Conservation (phyloP, 139 green algal species). For the Klebsormidium nitens region DNA sequence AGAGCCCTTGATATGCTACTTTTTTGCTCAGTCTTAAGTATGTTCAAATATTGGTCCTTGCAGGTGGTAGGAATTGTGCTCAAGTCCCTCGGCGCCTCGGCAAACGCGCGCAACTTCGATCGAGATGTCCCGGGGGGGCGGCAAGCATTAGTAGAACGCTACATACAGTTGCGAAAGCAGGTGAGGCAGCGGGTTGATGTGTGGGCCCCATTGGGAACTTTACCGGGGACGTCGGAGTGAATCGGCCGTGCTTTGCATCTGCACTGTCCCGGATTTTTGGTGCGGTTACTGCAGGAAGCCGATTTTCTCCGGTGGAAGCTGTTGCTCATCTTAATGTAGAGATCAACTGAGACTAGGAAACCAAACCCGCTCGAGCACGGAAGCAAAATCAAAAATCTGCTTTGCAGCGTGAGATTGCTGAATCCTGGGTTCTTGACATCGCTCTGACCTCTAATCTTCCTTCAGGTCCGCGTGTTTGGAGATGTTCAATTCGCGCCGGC, state of each 20-base stretch:
- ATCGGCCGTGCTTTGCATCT: neutral
- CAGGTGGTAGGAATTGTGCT: constrained; percentile 71
- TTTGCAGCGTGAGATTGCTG: neutral
- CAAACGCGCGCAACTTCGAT: constrained; percentile 10
- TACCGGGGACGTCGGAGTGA: neutral
- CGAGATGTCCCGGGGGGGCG: neutral
- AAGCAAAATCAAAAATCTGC: neutral
- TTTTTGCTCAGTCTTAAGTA: too few species aligned
- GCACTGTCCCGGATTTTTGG: neutral
- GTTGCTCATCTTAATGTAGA: constrained; percentile 29
- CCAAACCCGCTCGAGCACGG: too few species aligned
- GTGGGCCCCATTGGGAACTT: neutral
- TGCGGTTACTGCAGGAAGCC: neutral
- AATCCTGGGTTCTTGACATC: neutral
- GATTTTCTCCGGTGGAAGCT: neutral
- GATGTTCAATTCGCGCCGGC: constrained; percentile 42
- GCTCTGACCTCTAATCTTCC: neutral
- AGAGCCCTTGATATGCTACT: too few species aligned
- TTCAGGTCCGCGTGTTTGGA: constrained; percentile 32
- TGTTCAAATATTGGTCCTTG: too few species aligned
- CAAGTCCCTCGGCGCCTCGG: constrained; percentile 35
- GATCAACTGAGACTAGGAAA: too few species aligned
- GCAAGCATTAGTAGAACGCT: constrained; percentile 10
- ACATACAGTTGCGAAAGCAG: constrained; percentile 7
- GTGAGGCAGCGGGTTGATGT: neutral